Evolutionary conservation across 257 asterid genomes (phyloP), one percentile per base, ranked within the genome.

Genomic region (Solanum sparsipilum): DNA sequence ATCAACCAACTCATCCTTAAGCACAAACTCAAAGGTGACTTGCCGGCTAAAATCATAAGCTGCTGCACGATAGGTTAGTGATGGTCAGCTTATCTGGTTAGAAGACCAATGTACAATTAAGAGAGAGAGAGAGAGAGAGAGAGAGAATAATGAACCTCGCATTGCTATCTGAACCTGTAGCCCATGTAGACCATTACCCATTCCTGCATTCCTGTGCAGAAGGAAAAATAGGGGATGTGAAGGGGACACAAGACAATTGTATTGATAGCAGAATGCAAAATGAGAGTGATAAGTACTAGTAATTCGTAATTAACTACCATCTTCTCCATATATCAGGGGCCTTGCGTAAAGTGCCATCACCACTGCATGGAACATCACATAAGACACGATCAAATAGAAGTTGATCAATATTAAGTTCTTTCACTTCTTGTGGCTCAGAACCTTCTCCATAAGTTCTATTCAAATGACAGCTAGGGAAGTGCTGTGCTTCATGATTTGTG

Each of bases 251-350:
- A 82, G 20, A 82, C 70, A 48, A 46, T 15, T 41, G 27, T 18
- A 88, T 63, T 16, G 41, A 56, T 48, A 46, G 68, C 63, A 25
- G 34, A 86, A 86, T 75, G 29, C 75, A 83, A 90, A 88, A 87
- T 36, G 52, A 35, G 44, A 72, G 83, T 48, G 73, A 60, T 8
- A 63, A 87, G 29, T 48, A 72, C 29, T 10, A 88, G 41, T 86
- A 89, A 58, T 76, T 48, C 84, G 15, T 41, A 48, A 71, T 58
- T 63, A 88, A 46, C 79, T 92, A 96, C 99, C 99, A 97, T 87
- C 95, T 97, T 93, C 96, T 94, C 99, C 99, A 97, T 84, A 97
- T 96, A 90, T 97, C 99, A 71, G 99, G 99, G 88, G 99, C 99
- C 93, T 97, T 97, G 18, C 99, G 98, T 83, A 97, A 91, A 89